A percentile compares a stretch with the other conserved stretches of the same genome.
Conservation (phyloP, 768 basidiomycete species). For the Chalciporus piperatus region DNA sequence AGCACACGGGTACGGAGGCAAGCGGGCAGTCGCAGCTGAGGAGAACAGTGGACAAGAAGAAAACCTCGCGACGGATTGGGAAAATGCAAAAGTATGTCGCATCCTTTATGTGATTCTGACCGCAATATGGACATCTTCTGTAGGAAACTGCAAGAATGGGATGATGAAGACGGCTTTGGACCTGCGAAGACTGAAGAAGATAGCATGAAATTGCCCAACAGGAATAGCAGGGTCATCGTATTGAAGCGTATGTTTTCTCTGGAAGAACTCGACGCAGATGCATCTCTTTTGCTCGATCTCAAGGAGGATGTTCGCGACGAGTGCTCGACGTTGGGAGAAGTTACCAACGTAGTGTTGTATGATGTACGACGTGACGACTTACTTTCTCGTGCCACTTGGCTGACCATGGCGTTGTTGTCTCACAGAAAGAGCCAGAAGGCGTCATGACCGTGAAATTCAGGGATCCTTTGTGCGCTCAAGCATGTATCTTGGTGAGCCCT, state of each 20-base stretch:
- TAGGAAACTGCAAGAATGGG: slow-evolving; percentile 93
- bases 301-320: slow-evolving; percentile 98
- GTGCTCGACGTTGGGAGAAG: slow-evolving; percentile 84
- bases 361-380: slow-evolving; percentile 68
- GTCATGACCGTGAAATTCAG: slow-evolving; percentile 96
- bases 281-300: slow-evolving; percentile 81
- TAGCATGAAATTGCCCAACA: slow-evolving; percentile 40
- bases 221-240: slow-evolving; percentile 80
- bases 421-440: slow-evolving; percentile 87
- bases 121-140: not conserved
- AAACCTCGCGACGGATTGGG: slow-evolving; percentile 66
- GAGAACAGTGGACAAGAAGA: slow-evolving; percentile 76
- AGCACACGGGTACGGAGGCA: slow-evolving; percentile 42
- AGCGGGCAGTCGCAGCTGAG: slow-evolving; percentile 47
- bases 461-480: slow-evolving; percentile 89
- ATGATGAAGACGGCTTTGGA: slow-evolving; percentile 90
- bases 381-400: not conserved
- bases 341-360: slow-evolving; percentile 92
- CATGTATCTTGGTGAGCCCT: slow-evolving; percentile 74
- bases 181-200: slow-evolving; percentile 62
- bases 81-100: slow-evolving; percentile 78
- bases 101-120: not conserved
- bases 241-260: slow-evolving; percentile 94
- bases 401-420: slow-evolving; percentile 2
- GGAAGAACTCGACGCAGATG: slow-evolving; percentile 80